These are phyloP conservation scores for Globisporangium emineosum DNA, from an alignment of 352 stramenopile genomes.

Conservation along the genomic window DNA sequence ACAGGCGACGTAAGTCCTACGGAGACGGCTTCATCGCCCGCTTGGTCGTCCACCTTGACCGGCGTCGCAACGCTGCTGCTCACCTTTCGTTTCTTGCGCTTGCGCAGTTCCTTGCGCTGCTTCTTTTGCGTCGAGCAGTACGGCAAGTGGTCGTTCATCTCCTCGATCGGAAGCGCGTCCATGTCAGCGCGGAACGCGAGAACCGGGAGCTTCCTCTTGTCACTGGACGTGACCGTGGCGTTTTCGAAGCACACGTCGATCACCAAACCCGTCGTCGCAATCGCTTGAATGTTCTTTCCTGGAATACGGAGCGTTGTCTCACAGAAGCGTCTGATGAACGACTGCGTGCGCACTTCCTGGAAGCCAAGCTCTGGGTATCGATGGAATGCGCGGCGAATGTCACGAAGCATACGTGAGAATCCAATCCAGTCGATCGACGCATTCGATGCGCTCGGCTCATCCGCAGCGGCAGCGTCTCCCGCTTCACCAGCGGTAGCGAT, in stretches of 20 bases:
- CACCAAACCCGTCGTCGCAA: conserved; percentile 88
- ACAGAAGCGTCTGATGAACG: conserved; percentile 81
- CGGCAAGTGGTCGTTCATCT: conserved; percentile 74
- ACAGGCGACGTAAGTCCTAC: neutral
- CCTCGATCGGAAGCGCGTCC: conserved; percentile 92
- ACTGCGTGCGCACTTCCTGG: conserved; percentile 85
- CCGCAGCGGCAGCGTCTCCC: neutral
- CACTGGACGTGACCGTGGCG: conserved; percentile 35
- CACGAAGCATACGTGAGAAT: conserved; percentile 66
- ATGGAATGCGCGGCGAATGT: conserved; percentile 86
- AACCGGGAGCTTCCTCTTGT: conserved; percentile 73
- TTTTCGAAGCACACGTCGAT: conserved; percentile 87
- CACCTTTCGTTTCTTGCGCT: conserved; percentile 67
- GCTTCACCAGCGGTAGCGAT: conserved; percentile 5
- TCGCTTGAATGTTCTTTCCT: conserved; percentile 58
- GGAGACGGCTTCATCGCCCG: neutral
- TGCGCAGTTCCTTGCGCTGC: conserved; percentile 44
- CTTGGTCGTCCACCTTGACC: neutral
- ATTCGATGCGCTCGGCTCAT: neutral
- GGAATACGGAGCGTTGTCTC: conserved; percentile 80
- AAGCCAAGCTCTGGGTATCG: conserved; percentile 91
- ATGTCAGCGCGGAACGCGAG: conserved; percentile 95
- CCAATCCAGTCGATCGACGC: conserved; percentile 57
- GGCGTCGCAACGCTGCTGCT: neutral
- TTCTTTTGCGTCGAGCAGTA: conserved; percentile 78